Conservation (phyloP, 805 yeast genomes). For the Teunomyces pallodes region DNA sequence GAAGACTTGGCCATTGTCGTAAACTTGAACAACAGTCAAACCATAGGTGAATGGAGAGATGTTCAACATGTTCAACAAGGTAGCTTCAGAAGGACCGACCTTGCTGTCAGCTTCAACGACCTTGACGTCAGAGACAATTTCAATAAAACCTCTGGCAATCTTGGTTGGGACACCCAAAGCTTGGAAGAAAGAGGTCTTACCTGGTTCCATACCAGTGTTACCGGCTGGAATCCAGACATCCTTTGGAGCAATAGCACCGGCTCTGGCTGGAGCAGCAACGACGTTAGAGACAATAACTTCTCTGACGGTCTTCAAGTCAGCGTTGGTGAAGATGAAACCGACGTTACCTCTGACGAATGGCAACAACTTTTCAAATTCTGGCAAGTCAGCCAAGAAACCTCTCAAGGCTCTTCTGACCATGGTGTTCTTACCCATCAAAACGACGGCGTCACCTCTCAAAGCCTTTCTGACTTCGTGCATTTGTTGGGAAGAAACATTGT, state of each 20-base stretch:
- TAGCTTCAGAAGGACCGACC: conserved; percentile 99
- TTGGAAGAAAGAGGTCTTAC: conserved; percentile 99
- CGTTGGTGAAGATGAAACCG: conserved; percentile 99
- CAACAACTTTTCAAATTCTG: conserved; percentile 92
- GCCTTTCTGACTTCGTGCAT: conserved; percentile 99
- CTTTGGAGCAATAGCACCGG: conserved; percentile 98
- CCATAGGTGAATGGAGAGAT: conserved; percentile 99
- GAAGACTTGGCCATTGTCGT: conserved; percentile 98
- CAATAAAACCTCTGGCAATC: conserved; percentile 99
- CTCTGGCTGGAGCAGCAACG: conserved; percentile 99
- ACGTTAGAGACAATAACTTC: conserved; percentile 84
- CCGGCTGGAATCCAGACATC: conserved; percentile 98
- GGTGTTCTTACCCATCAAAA: conserved; percentile 99
- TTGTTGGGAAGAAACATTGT: conserved; percentile 99
- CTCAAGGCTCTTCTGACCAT: conserved; percentile 99
- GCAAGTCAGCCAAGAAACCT: conserved; percentile 88
- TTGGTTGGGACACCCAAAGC: conserved; percentile 99
- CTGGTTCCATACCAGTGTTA: conserved; percentile 99
- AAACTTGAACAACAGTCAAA: conserved; percentile 93
- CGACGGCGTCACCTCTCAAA: conserved; percentile 91
- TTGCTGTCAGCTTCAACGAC: conserved; percentile 81
- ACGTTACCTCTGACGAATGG: conserved; percentile 97
- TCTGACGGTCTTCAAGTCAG: conserved; percentile 88
- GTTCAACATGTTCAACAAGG: conserved; percentile 98
- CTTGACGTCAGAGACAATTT: conserved; percentile 94